These are phyloP conservation scores for Tripterygium wilfordii DNA, from an alignment of 177 flowering plant species.

Conservation along the genomic window DNA sequence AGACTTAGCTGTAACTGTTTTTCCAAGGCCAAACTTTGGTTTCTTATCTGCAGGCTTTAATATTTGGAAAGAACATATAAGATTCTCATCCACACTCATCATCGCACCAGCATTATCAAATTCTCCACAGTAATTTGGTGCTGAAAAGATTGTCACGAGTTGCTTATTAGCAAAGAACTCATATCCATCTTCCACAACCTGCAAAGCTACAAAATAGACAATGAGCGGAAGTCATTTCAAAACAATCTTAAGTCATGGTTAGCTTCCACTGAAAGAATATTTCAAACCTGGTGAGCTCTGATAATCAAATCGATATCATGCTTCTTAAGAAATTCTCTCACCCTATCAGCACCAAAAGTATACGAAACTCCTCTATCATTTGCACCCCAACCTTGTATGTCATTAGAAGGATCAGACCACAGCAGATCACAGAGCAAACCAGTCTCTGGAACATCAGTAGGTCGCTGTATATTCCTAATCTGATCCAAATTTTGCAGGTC, in stretches of 20 bases:
- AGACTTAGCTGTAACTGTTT: conserved; percentile 33
- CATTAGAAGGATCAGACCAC: conserved; percentile 74
- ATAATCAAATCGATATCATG: conserved; percentile 67
- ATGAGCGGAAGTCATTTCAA: neutral
- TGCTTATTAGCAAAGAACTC: conserved; percentile 66
- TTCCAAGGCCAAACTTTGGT: conserved; percentile 42
- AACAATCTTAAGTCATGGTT: too few species aligned
- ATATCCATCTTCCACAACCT: conserved; percentile 82
- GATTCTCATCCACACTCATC: conserved; percentile 74
- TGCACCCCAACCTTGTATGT: conserved; percentile 62
- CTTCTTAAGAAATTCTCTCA: conserved; percentile 49
- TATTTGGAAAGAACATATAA: conserved; percentile 70
- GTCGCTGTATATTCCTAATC: conserved; percentile 51
- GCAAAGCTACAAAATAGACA: conserved; percentile 10
- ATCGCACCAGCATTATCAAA: conserved; percentile 77
- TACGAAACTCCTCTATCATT: conserved; percentile 77
- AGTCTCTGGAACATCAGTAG: conserved; percentile 66
- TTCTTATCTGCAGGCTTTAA: conserved; percentile 60
- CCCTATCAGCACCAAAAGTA: conserved; percentile 60
- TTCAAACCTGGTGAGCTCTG: conserved; percentile 35
- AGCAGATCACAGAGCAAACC: conserved; percentile 80
- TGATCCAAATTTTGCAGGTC: conserved; percentile 52
- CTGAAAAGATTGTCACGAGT: conserved; percentile 73
- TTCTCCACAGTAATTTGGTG: conserved; percentile 76
- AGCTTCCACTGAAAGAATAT: too few species aligned